Evolutionary conservation across 805 yeast genomes (phyloP).

Genomic region (Yamadazyma tumulicola): DNA sequence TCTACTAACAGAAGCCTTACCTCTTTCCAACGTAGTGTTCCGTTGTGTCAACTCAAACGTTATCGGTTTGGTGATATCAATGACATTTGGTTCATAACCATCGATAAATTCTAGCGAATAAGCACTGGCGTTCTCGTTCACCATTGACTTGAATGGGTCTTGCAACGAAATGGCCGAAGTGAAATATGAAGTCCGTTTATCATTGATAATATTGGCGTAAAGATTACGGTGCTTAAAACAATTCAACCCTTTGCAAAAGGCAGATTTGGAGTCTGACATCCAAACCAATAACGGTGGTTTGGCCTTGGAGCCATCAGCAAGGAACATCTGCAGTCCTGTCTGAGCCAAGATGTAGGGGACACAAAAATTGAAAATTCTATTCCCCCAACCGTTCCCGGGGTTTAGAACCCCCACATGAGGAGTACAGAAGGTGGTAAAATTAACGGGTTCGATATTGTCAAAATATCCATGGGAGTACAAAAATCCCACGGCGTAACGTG

Average conservation of each 20-base stretch:
- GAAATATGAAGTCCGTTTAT: conserved; percentile 80
- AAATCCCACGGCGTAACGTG: conserved; percentile 43
- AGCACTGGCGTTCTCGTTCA: conserved; percentile 31
- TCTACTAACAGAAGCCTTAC: conserved; percentile 18
- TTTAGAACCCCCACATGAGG: conserved; percentile 71
- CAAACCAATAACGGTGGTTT: conserved; percentile 53
- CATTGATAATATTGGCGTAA: conserved; percentile 77
- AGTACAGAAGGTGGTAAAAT: conserved; percentile 48
- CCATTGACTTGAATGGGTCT: conserved; percentile 59
- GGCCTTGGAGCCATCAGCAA: conserved; percentile 22
- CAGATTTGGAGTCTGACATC: conserved; percentile 63
- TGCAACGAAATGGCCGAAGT: conserved; percentile 65
- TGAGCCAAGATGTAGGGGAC: conserved; percentile 65
- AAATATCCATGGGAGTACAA: conserved; percentile 52
- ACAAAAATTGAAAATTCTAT: conserved; percentile 53
- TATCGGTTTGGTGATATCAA: conserved; percentile 49
- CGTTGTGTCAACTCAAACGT: conserved; percentile 11
- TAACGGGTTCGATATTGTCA: conserved; percentile 51
- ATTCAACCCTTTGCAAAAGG: conserved; percentile 54
- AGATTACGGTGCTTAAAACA: conserved; percentile 52
- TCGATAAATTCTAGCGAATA: conserved; percentile 43
- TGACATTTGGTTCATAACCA: conserved; percentile 55
- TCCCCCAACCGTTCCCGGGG: conserved; percentile 33
- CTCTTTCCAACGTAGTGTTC: conserved; percentile 17
- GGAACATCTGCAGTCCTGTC: conserved; percentile 72